phyloP scores from a whole-genome alignment of 768 basidiomycete genomes.

The Scleroderma bovista region DNA sequence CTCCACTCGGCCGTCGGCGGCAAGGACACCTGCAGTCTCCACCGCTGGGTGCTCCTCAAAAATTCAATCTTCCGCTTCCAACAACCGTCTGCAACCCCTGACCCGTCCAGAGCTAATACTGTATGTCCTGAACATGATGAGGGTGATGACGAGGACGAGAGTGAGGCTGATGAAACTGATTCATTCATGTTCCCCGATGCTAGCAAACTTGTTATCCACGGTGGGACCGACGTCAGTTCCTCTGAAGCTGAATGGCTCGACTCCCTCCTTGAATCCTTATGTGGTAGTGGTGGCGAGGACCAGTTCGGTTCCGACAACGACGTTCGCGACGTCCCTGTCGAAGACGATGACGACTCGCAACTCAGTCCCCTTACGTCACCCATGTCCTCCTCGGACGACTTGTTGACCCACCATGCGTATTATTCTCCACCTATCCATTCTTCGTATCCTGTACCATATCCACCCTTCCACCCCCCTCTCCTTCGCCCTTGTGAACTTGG shows the following conservation, averaged over 20 bases:
- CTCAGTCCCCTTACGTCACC: conserved; percentile 64
- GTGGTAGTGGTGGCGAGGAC: conserved; percentile 67
- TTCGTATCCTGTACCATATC: conserved; percentile 64
- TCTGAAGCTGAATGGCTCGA: conserved; percentile 82
- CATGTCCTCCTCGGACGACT: conserved; percentile 75
- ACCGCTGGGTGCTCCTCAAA: conserved; percentile 86
- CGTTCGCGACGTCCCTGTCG: conserved; percentile 39
- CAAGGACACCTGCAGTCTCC: conserved; percentile 69
- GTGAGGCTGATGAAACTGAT: conserved; percentile 42
- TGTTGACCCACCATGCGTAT: conserved; percentile 48
- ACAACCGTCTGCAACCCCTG: conserved; percentile 22
- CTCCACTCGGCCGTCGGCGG: conserved; percentile 56
- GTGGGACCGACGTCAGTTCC: conserved; percentile 30
- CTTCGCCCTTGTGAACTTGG: conserved; percentile 48
- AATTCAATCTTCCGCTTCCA: conserved; percentile 66
- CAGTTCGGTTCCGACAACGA: conserved; percentile 46
- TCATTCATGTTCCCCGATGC: conserved; percentile 81
- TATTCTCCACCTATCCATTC: conserved; percentile 42
- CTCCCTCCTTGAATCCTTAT: conserved; percentile 68
- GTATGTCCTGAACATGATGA: conserved; percentile 29
- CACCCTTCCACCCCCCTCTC: conserved; percentile 53
- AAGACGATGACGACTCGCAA: conserved; percentile 55
- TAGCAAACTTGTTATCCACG: conserved; percentile 43
- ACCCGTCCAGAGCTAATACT: conserved; percentile 20
- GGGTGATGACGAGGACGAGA: conserved; percentile 46